Percentiles rank a stretch among this genome's conserved stretches.
phyloP scores from a whole-genome alignment of 495 filamentous ascomycete genomes.

The Hypoxylon trugodes region DNA sequence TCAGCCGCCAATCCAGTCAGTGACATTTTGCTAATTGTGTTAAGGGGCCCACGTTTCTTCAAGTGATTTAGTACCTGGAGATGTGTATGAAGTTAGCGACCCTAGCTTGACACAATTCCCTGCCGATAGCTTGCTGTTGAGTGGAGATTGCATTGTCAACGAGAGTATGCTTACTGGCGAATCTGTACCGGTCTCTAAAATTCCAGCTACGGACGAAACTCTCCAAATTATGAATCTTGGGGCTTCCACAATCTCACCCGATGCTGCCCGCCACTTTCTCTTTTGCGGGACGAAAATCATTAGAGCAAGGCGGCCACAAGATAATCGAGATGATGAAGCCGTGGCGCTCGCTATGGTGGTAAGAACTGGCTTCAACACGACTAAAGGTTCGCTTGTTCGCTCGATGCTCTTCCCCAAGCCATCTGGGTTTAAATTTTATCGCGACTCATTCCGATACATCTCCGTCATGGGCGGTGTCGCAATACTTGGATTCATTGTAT shows the following conservation, averaged over 20 bases:
- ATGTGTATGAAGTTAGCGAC: constrained; percentile 97
- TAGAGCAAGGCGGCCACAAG: constrained; percentile 85
- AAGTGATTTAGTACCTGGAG: constrained; percentile 89
- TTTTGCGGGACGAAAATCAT: constrained; percentile 97
- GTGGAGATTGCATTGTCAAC: constrained; percentile 98
- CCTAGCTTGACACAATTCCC: constrained; percentile 93
- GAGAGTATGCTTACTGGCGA: constrained; percentile 99
- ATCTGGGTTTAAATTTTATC: constrained; percentile 97
- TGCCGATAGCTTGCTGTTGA: constrained; percentile 89
- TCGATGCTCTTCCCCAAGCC: constrained; percentile 99
- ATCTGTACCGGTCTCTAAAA: constrained; percentile 95
- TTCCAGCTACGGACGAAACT: constrained; percentile 82
- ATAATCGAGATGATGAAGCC: constrained; percentile 82
- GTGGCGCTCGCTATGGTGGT: constrained; percentile 91
- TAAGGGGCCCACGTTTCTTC: constrained; percentile 87
- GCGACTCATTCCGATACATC: constrained; percentile 97
- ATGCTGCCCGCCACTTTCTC: constrained; percentile 85
- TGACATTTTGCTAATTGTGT: constrained; percentile 38
- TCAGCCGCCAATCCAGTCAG: neutral
- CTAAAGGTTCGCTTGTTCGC: constrained; percentile 93
- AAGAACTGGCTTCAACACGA: constrained; percentile 95
- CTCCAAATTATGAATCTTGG: constrained; percentile 75
- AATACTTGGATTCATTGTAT: constrained; percentile 83
- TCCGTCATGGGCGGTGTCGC: constrained; percentile 96
- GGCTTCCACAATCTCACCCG: constrained; percentile 78